These are phyloP conservation scores for Fusarium vanettenii DNA, from an alignment of 2,329 filamentous ascomycete species.

Conservation along the genomic window DNA sequence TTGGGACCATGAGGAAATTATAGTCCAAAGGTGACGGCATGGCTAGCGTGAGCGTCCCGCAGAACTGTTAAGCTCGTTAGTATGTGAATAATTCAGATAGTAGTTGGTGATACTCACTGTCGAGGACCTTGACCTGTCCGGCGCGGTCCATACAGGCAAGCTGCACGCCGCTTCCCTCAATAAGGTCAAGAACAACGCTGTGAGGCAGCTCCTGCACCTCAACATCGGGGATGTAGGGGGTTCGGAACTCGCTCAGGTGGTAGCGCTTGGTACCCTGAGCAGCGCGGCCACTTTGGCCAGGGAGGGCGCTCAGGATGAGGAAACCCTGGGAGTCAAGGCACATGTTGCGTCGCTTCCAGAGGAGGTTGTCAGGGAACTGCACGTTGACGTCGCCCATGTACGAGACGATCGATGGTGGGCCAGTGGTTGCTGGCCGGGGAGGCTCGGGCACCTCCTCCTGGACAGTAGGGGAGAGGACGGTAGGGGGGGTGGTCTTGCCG, in stretches of 20 bases:
- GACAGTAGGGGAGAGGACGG: constrained; percentile 61
- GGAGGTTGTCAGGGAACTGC: constrained; percentile 93
- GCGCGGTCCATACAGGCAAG: constrained; percentile 72
- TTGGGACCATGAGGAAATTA: constrained; percentile 24
- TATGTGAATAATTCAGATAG: not conserved
- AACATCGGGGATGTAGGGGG: constrained; percentile 85
- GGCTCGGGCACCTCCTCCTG: constrained; percentile 56
- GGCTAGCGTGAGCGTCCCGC: constrained; percentile 51
- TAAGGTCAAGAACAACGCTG: constrained; percentile 74
- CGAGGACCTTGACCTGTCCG: constrained; percentile 66
- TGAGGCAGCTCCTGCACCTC: constrained; percentile 94
- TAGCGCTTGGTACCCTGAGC: constrained; percentile 75
- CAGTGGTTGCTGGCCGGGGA: constrained; percentile 45
- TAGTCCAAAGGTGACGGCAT: constrained; percentile 47
- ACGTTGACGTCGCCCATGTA: constrained; percentile 93
- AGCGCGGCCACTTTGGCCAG: constrained; percentile 64
- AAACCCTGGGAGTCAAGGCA: constrained; percentile 86
- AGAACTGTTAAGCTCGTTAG: constrained; percentile 43
- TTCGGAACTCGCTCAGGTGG: constrained; percentile 85
- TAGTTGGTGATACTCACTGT: constrained; percentile 56
- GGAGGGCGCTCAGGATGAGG: constrained; percentile 77
- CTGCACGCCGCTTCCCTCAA: constrained; percentile 71
- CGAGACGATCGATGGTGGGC: constrained; percentile 62
- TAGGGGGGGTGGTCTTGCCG: constrained; percentile 58
- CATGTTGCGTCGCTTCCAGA: constrained; percentile 95